Percentiles rank a stretch among this genome's conserved stretches.
Conservation (phyloP, 1,284 basidiomycete genomes). For the Fomitopsis pinicola region DNA sequence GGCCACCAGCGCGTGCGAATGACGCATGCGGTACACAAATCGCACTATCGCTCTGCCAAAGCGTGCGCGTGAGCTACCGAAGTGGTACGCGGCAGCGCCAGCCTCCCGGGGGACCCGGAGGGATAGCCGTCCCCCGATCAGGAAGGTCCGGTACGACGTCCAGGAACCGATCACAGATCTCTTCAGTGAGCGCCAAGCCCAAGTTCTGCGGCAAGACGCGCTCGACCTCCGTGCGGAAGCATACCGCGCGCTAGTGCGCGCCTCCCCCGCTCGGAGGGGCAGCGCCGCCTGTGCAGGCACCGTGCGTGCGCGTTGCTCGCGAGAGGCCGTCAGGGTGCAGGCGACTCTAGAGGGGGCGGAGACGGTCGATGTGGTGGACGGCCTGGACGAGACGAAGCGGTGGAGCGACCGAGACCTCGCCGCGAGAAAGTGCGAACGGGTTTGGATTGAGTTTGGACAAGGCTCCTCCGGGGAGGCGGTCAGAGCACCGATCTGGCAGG, state of each 20-base stretch:
- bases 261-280: not conserved
- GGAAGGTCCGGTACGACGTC: not conserved
- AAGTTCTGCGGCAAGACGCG: not conserved
- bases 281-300: not conserved
- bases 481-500: not conserved
- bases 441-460: not conserved
- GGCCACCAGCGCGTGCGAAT: too few relatives aligned
- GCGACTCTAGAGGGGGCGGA: not conserved
- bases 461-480: not conserved
- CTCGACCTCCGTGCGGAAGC: not conserved
- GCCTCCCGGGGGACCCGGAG: not conserved
- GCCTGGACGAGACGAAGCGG: not conserved
- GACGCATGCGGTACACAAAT: too few relatives aligned
- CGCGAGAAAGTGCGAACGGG: not conserved
- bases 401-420: not conserved
- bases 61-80: not conserved
- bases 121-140: not conserved
- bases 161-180: conserved; percentile 1
- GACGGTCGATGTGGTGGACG: not conserved
- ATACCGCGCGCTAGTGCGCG: not conserved
- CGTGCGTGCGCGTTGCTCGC: not conserved
- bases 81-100: not conserved
- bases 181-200: not conserved
- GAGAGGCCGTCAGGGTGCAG: not conserved
- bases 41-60: not conserved